Evolutionary conservation across 1,139 yeast species (phyloP).

Genomic region (Suzukiozyma palmioleophila): DNA sequence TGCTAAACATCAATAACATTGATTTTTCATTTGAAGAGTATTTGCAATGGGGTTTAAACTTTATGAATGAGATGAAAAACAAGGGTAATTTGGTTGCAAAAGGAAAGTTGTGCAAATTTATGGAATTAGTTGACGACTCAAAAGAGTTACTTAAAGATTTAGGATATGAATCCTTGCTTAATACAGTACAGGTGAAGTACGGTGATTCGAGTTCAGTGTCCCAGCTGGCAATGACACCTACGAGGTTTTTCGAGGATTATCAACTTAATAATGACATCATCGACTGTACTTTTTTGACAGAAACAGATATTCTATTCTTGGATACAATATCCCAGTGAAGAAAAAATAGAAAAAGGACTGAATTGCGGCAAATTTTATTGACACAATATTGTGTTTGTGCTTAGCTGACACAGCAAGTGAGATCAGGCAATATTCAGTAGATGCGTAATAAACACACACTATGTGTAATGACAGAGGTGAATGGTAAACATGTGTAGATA

Average conservation of each 20-base stretch:
- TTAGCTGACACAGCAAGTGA: no score
- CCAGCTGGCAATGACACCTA: background rate
- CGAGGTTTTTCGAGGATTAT: background rate
- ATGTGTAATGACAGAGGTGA: no score
- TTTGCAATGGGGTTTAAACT: constrained; percentile 15
- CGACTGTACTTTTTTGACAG: constrained; percentile 2
- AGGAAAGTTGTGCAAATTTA: constrained; percentile 20
- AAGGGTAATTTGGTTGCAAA: constrained; percentile 23
- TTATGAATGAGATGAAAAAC: constrained; percentile 19
- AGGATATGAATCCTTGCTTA: constrained; percentile 2
- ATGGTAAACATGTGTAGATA: no score
- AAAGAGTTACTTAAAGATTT: constrained; percentile 3
- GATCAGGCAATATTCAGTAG: no score
- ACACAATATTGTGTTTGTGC: no score
- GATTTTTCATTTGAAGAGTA: constrained; percentile 16
- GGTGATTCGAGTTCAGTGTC: background rate
- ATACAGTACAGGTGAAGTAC: background rate
- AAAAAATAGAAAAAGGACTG: no score
- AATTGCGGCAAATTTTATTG: no score
- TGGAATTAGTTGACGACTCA: constrained; percentile 13
- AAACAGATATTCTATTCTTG: constrained; percentile 2
- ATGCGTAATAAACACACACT: no score
- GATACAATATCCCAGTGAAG: background rate
- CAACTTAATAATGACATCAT: constrained; percentile 1
- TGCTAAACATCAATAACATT: constrained; percentile 13